Percentiles rank a stretch among this genome's conserved stretches.
These are phyloP conservation scores for Pyronema omphalodes DNA, from an alignment of 495 filamentous ascomycete genomes.

Conservation along the genomic window DNA sequence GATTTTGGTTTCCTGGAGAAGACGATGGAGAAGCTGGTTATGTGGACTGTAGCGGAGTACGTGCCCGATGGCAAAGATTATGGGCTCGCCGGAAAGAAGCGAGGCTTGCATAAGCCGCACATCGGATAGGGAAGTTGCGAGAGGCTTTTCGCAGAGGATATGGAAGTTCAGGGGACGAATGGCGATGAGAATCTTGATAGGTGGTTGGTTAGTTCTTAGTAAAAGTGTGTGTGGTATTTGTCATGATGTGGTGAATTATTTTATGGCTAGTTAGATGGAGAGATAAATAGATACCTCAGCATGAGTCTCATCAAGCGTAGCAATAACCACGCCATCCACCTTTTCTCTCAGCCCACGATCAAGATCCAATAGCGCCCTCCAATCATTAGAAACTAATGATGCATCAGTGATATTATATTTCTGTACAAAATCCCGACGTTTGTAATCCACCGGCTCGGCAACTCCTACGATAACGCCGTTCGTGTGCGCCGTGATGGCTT, in stretches of 20 bases:
- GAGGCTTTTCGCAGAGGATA: slow-evolving; percentile 88
- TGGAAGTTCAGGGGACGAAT: slow-evolving; percentile 42
- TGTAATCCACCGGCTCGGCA: slow-evolving; percentile 63
- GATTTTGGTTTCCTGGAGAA: slow-evolving; percentile 50
- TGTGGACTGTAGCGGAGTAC: slow-evolving; percentile 77
- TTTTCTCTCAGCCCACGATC: slow-evolving; percentile 36
- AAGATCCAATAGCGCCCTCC: slow-evolving; percentile 44
- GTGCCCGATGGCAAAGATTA: slow-evolving; percentile 67
- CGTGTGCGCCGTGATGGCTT: slow-evolving; percentile 32
- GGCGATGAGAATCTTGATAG: slow-evolving; percentile 15
- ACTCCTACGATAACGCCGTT: slow-evolving; percentile 52
- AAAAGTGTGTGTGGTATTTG: no score
- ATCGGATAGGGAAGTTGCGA: slow-evolving; percentile 58
- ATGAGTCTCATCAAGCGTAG: slow-evolving; percentile 77
- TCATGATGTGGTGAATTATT: no score
- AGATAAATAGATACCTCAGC: slow-evolving; percentile 39
- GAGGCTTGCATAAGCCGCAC: slow-evolving; percentile 52
- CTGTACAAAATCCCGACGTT: slow-evolving; percentile 46
- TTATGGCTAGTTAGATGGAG: slow-evolving; percentile 32
- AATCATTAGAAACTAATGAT: slow-evolving; percentile 49
- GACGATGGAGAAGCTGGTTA: slow-evolving; percentile 62
- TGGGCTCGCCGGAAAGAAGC: slow-evolving; percentile 26
- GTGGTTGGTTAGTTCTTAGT: no score
- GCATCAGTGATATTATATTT: slow-evolving; percentile 40
- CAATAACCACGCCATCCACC: slow-evolving; percentile 72